Evolutionary conservation across 2,329 filamentous ascomycete genomes (phyloP).

Genomic region (Ascochyta clinopodiicola): DNA sequence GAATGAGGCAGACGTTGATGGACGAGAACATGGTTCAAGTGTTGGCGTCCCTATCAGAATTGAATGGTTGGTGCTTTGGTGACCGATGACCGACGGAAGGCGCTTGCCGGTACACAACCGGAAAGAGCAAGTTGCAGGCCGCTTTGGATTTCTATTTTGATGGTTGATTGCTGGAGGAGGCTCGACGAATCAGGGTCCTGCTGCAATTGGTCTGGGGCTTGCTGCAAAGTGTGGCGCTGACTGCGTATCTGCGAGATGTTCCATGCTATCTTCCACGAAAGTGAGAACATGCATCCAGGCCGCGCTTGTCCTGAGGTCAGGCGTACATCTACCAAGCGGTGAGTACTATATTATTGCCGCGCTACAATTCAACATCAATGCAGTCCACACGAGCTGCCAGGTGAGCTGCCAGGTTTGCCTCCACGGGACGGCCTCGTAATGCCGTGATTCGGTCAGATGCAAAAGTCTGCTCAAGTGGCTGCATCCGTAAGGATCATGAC

Average conservation of each 20-base stretch:
- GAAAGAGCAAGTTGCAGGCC: conserved; percentile 5
- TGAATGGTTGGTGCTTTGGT: conserved; percentile 1
- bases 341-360: conserved; percentile 3
- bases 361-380: conserved; percentile 12
- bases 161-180: neutral
- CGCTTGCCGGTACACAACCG: conserved; percentile 2
- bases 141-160: neutral
- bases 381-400: conserved; percentile 4
- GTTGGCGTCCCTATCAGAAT: neutral
- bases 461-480: conserved; percentile 28
- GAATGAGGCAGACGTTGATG: neutral
- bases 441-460: conserved; percentile 31
- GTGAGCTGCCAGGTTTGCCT: conserved; percentile 8
- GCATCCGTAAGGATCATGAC: conserved; percentile 38
- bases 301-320: neutral
- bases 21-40: conserved; percentile 4
- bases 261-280: neutral
- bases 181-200: neutral
- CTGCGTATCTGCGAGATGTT: neutral
- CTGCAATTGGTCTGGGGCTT: neutral
- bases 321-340: conserved; percentile 3
- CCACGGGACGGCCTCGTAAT: conserved; percentile 1
- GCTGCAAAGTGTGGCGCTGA: neutral
- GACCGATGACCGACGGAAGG: conserved; percentile 5
- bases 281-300: neutral